These are phyloP conservation scores for Vaccinium macrocarpon DNA, from an alignment of 148 eudicot species.

Conservation along the genomic window DNA sequence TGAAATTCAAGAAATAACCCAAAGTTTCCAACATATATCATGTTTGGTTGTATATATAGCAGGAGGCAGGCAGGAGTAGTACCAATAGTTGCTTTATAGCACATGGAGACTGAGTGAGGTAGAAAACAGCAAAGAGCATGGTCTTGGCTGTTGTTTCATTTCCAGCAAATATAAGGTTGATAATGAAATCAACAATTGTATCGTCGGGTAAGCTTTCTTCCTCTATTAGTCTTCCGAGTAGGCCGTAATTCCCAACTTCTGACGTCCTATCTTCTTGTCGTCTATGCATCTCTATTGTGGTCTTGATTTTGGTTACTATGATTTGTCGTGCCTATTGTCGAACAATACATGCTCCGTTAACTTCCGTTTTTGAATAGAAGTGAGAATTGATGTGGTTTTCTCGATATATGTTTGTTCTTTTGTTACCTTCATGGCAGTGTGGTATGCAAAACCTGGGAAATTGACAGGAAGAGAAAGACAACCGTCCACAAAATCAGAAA, in stretches of 20 bases:
- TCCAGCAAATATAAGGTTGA: constrained; percentile 58
- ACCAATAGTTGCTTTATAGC: constrained; percentile 50
- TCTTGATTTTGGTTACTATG: constrained; percentile 47
- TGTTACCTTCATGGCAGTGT: constrained; percentile 54
- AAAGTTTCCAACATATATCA: background rate
- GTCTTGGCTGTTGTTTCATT: constrained; percentile 61
- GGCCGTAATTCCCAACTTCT: constrained; percentile 16
- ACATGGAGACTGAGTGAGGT: constrained; percentile 43
- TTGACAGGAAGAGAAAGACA: constrained; percentile 56
- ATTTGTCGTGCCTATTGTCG: constrained; percentile 42
- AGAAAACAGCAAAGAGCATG: constrained; percentile 56
- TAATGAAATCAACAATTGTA: constrained; percentile 43
- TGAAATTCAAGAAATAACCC: no score
- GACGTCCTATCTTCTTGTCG: background rate
- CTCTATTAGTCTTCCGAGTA: constrained; percentile 43
- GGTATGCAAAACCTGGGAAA: constrained; percentile 49
- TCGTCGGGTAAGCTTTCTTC: constrained; percentile 49
- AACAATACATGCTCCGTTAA: background rate
- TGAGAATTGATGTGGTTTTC: background rate
- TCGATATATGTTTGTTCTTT: background rate
- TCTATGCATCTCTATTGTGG: constrained; percentile 27
- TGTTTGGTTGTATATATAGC: background rate
- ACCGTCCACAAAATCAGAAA: constrained; percentile 57
- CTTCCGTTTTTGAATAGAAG: no score
- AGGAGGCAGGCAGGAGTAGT: background rate